Base-by-base conservation (phyloP, 495 filamentous ascomycete species). In the Lasiosphaeriaceae sp. region DNA sequence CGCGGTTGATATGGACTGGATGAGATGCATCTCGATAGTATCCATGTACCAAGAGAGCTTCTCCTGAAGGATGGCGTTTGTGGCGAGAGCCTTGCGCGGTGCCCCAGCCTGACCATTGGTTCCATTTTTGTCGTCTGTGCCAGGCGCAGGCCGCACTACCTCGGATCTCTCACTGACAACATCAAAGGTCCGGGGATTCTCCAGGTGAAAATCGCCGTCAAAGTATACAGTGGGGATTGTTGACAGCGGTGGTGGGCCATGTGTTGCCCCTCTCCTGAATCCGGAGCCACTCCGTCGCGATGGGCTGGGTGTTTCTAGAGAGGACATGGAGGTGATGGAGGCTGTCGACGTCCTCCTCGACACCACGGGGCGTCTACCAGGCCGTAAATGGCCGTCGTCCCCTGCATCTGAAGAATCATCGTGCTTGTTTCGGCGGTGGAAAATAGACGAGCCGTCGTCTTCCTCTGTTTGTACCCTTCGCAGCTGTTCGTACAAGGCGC, bases 11-110 rank as follows among this genome's bases (percentile, higher is more conserved):
- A 99, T 97, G 0, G 92, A 96, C 2, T 89, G 92, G 55, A 99
- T 97, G 9, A 99, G 80, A 67, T 99, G 94, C 50, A 97, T 90
- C 66, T 99, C 94, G 19, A 99, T 89, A 0, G 95, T 99, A 68
- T 99, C 94, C 94, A 99, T 97, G 64, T 99, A 99, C 94, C 94
- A 99, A 1, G 93, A 97, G 3, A 99, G 79, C 67, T 99, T 99
- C 66, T 99, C 94, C 67, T 99, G 94, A n/a, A 99, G 73, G 46
- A 99, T 97, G 1, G 94, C 94, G 74, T 99, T 99, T 0, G 92
- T 96, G 34, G 95, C 92, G 3, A 98, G 78, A 16, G 89, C 90
- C 70, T 96, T 97, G 44, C 94, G 81, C 29, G 90, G 87, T 23
- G 81, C 83, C 4, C 73, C 57, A 1, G 77, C 71, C 24, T 77